Conservation (phyloP, 2,329 filamentous ascomycete species). For the Exophiala phaeomuriformis region DNA sequence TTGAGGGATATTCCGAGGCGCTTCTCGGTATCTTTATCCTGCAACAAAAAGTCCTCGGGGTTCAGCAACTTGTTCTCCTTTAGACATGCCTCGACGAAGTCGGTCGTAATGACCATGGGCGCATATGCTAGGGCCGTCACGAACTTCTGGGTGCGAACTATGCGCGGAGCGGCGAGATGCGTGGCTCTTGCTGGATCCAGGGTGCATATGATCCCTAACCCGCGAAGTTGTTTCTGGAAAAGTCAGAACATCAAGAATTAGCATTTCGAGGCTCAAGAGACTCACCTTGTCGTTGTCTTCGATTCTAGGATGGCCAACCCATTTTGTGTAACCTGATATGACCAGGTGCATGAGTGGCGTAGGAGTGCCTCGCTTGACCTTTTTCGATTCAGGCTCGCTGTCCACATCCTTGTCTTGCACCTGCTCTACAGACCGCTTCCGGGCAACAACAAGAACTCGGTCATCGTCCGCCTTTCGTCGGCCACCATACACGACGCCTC, state of each 20-base stretch:
- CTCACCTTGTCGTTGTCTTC: slow-evolving; percentile 76
- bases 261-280: not conserved
- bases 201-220: slow-evolving; percentile 73
- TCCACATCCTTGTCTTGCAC: slow-evolving; percentile 25
- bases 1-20: slow-evolving; percentile 62
- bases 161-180: slow-evolving; percentile 76
- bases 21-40: slow-evolving; percentile 66
- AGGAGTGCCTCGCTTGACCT: slow-evolving; percentile 42
- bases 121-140: slow-evolving; percentile 77
- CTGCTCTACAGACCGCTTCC: slow-evolving; percentile 43
- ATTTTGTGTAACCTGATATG: slow-evolving; percentile 75
- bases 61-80: slow-evolving; percentile 59
- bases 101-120: slow-evolving; percentile 66
- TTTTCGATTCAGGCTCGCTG: slow-evolving; percentile 48
- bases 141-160: slow-evolving; percentile 90
- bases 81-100: slow-evolving; percentile 72
- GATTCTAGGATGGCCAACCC: slow-evolving; percentile 64
- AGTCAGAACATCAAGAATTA: slow-evolving; percentile 8
- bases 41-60: slow-evolving; percentile 58
- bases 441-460: slow-evolving; percentile 30
- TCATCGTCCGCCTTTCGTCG: slow-evolving; percentile 41
- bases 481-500: slow-evolving; percentile 56
- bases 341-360: slow-evolving; percentile 67
- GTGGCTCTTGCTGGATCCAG: slow-evolving; percentile 69
- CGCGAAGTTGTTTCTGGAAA: slow-evolving; percentile 66